Conservation (phyloP, 805 yeast species). For the Kazachstania psychrophila region DNA sequence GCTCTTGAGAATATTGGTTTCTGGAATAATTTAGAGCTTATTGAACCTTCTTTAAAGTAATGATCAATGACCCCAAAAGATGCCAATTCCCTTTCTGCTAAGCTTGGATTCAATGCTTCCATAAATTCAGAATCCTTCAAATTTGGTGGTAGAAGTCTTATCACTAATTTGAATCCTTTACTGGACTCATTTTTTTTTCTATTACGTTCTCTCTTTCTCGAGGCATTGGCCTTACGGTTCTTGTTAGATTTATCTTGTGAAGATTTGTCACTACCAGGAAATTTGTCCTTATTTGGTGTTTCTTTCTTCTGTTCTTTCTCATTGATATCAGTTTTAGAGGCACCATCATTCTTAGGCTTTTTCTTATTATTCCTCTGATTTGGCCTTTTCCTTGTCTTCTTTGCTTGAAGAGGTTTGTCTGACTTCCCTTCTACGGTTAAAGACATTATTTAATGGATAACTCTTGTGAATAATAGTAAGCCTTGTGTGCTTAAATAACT, state of each 20-base stretch:
- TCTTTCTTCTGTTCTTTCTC: background rate
- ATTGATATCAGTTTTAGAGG: background rate
- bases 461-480: too few relatives aligned
- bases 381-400: background rate
- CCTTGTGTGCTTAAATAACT: too few relatives aligned
- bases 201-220: slow-evolving; percentile 7
- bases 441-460: too few relatives aligned
- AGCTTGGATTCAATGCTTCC: slow-evolving; percentile 12
- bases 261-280: too few relatives aligned
- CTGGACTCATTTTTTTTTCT: slow-evolving; percentile 3
- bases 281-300: background rate
- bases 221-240: slow-evolving; percentile 4
- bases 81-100: slow-evolving; percentile 18
- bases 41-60: slow-evolving; percentile 28
- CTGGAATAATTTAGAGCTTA: slow-evolving; percentile 25
- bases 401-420: background rate
- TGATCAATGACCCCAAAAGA: slow-evolving; percentile 27
- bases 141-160: slow-evolving; percentile 40
- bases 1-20: slow-evolving; percentile 37
- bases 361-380: background rate
- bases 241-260: too few relatives aligned
- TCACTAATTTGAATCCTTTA: slow-evolving; percentile 24
- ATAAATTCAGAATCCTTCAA: slow-evolving; percentile 26
- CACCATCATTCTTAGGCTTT: background rate
- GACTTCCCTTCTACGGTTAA: too few relatives aligned